Percentiles rank a stretch among this genome's conserved stretches.
Evolutionary conservation across 495 filamentous ascomycete species (phyloP).

Genomic region (Annulohypoxylon bovei): DNA sequence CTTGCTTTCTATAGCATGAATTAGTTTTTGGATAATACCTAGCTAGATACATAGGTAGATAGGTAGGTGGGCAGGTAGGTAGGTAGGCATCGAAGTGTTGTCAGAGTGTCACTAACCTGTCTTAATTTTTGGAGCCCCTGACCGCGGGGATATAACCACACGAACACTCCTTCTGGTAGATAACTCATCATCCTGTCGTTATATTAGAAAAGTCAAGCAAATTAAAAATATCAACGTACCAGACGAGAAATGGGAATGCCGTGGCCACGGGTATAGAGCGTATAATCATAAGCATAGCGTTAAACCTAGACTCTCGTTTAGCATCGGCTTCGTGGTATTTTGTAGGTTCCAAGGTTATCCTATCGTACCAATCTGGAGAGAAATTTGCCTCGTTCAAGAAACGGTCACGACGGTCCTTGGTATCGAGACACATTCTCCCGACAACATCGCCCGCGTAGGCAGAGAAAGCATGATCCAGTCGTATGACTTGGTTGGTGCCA

Average conservation of each 20-base stretch:
- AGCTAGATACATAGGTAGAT: no score
- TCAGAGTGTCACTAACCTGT: neutral
- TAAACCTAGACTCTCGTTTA: neutral
- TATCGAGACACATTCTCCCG: constrained; percentile 2
- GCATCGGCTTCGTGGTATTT: neutral
- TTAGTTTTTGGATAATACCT: no score
- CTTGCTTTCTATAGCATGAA: neutral
- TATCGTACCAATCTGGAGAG: neutral
- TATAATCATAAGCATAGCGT: constrained; percentile 5
- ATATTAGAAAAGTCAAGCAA: neutral
- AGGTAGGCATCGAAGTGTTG: neutral
- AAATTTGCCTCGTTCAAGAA: neutral
- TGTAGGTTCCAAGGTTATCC: no score
- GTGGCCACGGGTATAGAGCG: constrained; percentile 4
- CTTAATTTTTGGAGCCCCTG: neutral
- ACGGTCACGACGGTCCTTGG: neutral
- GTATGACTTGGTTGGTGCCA: neutral
- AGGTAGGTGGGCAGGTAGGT: no score
- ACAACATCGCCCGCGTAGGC: constrained; percentile 1
- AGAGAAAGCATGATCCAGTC: constrained; percentile 1
- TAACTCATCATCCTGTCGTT: neutral
- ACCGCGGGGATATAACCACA: neutral
- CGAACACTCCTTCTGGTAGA: neutral
- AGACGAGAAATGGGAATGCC: neutral
- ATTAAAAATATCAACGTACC: neutral